Conservation (phyloP, 768 basidiomycete species). For the Galerina sulciceps region DNA sequence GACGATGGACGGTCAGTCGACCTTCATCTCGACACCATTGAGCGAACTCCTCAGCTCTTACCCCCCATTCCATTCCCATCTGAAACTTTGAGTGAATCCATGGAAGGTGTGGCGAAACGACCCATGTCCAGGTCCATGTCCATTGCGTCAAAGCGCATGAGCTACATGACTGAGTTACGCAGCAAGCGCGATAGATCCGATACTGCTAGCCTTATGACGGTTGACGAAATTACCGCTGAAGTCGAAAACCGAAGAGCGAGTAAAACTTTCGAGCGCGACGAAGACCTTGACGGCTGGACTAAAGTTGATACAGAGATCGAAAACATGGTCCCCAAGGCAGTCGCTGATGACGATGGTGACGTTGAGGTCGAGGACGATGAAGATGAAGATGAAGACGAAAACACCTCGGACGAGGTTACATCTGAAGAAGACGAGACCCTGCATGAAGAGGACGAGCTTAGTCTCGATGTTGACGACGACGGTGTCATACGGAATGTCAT, state of each 20-base stretch:
- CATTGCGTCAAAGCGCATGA: conserved; percentile 68
- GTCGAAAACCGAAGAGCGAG: conserved; percentile 76
- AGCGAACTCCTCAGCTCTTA: conserved; percentile 57
- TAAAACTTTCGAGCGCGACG: conserved; percentile 44
- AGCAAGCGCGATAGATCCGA: conserved; percentile 86
- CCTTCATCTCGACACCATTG: conserved; percentile 50
- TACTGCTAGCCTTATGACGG: conserved; percentile 90
- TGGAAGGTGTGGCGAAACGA: conserved; percentile 58
- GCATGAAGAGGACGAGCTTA: conserved; percentile 46
- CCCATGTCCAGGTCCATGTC: conserved; percentile 50
- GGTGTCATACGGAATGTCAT: conserved; percentile 38
- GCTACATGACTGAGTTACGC: conserved; percentile 80
- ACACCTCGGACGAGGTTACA: conserved; percentile 49
- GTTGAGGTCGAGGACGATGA: conserved; percentile 28
- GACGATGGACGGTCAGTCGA: conserved; percentile 73
- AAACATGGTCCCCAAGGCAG: conserved; percentile 35
- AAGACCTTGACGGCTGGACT: conserved; percentile 73
- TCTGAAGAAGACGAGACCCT: conserved; percentile 46
- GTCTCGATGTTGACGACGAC: conserved; percentile 41
- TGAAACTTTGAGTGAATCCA: conserved; percentile 81
- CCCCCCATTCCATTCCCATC: conserved; percentile 81
- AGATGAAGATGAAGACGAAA: conserved; percentile 50
- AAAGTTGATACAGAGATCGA: conserved; percentile 60
- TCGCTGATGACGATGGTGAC: conserved; percentile 36
- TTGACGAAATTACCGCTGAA: conserved; percentile 97